Base-by-base conservation (phyloP, 495 filamentous ascomycete species). In the Aspergillus biplanus region DNA sequence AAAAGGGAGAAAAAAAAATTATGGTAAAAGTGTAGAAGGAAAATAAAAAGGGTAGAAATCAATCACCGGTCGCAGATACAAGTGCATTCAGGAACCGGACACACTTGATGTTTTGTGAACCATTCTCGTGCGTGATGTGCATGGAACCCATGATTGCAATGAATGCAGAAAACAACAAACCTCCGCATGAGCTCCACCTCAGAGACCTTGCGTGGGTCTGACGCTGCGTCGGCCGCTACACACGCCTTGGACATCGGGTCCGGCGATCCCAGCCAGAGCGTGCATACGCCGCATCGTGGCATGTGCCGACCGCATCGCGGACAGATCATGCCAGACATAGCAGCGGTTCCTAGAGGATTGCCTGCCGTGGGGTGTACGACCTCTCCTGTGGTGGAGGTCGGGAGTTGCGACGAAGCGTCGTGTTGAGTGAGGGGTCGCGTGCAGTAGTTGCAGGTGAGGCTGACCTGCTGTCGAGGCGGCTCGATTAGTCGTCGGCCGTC, bases 71-170 rank as follows among this genome's bases (percentile, higher is more conserved):
- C 83, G 78, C 95, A 99, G 67, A 87, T 84, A 74, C 95, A 99
- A 67, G 83, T 80, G 74, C 95, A 99, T 67, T 95, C 93, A 1
- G 92, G 88, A 18, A 96, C 91, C 0, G 95, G 92, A 76, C 95
- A 98, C 65, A 93, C 86, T 56, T 79, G 82, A 73, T 96, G 90
- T 57, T 84, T 82, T 35, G 76, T 80, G 73, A 98, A 99, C 95
- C 95, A 99, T 65, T 89, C 86, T 62, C 86, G 80, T 11, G 93
- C 92, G 75, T 98, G 95, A 67, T 93, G 88, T 13, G 90, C 87
- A 74, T 99, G 95, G 69, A 91, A 87, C 12, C 91, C 92, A 78
- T 99, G 95, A 68, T 91, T 90, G 72, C 95, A 99, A 61, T 84
- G 84, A 44, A 93, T 85, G 67, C 95, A 99, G 69, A 97, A 96